Percentiles rank a stretch among this genome's conserved stretches.
Conservation (phyloP, 148 eudicot genomes). For the Euryodendron excelsum region DNA sequence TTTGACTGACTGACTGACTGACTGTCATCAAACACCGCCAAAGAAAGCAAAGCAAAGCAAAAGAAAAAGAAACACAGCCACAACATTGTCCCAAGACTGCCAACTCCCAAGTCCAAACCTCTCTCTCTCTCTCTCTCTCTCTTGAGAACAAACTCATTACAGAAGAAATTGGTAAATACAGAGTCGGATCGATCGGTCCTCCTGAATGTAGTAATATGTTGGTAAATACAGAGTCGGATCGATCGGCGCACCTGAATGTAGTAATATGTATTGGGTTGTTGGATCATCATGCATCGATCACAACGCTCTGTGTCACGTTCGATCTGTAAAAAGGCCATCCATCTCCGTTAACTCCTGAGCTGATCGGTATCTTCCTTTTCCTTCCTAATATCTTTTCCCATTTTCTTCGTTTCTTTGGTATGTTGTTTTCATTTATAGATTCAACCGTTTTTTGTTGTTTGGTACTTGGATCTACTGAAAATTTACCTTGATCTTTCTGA, state of each 20-base stretch:
- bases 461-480: neutral
- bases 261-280: too few species aligned
- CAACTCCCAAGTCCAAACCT: too few species aligned
- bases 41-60: conserved; percentile 4
- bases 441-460: neutral
- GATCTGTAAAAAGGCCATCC: neutral
- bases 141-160: neutral
- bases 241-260: neutral
- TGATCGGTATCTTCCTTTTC: conserved; percentile 4
- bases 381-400: neutral
- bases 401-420: neutral
- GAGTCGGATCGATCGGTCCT: neutral
- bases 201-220: too few species aligned
- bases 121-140: neutral
- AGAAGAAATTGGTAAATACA: too few species aligned
- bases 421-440: neutral
- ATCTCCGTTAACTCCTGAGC: neutral
- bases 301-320: neutral
- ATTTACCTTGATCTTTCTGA: neutral
- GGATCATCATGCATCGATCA: neutral
- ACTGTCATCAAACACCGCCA: conserved; percentile 36
- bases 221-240: too few species aligned
- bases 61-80: conserved; percentile 9
- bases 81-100: too few species aligned
- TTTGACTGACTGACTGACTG: too few species aligned